Evolutionary conservation across 1,139 yeast species (phyloP), one percentile per base, ranked within the genome.

Genomic region (Yamadazyma triangularis): DNA sequence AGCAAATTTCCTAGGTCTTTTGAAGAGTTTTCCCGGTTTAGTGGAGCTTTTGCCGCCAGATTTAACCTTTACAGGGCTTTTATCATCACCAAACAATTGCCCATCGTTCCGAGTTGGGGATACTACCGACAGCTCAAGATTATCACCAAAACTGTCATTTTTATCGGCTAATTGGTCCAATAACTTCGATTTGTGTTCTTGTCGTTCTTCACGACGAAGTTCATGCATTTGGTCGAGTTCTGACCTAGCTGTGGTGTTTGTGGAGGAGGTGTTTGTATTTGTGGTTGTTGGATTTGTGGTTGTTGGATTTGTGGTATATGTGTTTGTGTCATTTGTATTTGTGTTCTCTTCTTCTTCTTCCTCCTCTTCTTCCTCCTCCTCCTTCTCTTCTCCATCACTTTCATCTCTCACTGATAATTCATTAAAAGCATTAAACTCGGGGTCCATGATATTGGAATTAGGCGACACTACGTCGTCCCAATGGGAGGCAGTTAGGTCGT

Each of bases 1-100:
- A 19, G 52, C 43, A 32, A 48, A 60, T 40, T 60, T 66, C 28
- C 73, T 51, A 2, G 64, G 62, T 37, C 83, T 58, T 38, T 65
- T 67, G 44, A 68, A 67, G n/a, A n/a, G n/a, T 26, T 47, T 43
- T 33, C 52, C 55, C 41, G 40, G 53, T 45, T 39, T 52, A 48
- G 33, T 58, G 45, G 71, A 46, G n/a, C n/a, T n/a, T 20, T 26
- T 7, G 34, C 25, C n/a, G 27, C 32, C 33, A 45, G n/a, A 25
- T 24, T 15, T 34, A n/a, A 56, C 39, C 28, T 51, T 53, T 3
- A 60, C 41, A 2, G 72, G 71, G 30, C 70, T 59, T 3, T 35
- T 65, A 16, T 51, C 48, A 28, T 63, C 68, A 26, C 53, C 51
- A 42, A 67, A 67, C 24, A 67, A 53, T 0, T 51, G 35, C n/a